phyloP scores from a whole-genome alignment of 2,329 filamentous ascomycete genomes.

The Furcasterigmium sp. region DNA sequence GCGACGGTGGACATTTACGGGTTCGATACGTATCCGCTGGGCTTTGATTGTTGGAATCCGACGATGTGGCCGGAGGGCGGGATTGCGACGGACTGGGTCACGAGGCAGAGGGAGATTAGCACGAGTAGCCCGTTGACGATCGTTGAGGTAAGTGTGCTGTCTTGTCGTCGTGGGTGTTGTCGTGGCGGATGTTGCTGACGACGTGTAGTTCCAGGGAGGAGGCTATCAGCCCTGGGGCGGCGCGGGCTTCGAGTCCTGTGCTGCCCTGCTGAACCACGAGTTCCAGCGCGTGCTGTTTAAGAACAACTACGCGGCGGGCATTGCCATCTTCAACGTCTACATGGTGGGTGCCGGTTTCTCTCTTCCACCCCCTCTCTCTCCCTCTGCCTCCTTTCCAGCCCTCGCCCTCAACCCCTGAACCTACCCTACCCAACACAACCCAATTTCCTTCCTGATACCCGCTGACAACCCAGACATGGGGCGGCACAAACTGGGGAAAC shows the following conservation, averaged over 20 bases:
- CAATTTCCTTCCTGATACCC: not conserved
- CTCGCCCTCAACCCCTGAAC: too few relatives aligned
- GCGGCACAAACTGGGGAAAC: constrained; percentile 76
- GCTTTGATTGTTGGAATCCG: constrained; percentile 39
- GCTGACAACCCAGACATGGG: constrained; percentile 42
- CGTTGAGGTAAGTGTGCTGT: constrained; percentile 44
- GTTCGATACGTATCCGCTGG: constrained; percentile 41
- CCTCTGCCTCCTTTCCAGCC: too few relatives aligned
- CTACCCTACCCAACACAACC: too few relatives aligned
- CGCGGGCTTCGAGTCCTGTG: constrained; percentile 59
- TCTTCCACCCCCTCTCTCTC: too few relatives aligned
- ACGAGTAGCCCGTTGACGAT: constrained; percentile 62
- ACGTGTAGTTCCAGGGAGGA: constrained; percentile 50
- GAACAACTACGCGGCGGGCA: constrained; percentile 58
- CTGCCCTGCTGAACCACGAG: constrained; percentile 56
- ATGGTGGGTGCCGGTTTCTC: constrained; percentile 53
- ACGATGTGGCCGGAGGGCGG: constrained; percentile 51
- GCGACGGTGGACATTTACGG: constrained; percentile 35
- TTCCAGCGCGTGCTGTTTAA: constrained; percentile 73
- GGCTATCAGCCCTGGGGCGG: constrained; percentile 69
- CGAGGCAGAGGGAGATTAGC: constrained; percentile 53
- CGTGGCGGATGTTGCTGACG: constrained; percentile 16
- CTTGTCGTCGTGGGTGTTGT: too few relatives aligned
- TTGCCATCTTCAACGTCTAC: constrained; percentile 63
- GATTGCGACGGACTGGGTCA: constrained; percentile 53